Percentiles rank a stretch among this genome's conserved stretches.
Conservation (phyloP, 208 protist genomes). For the Leishmania amazonensis region DNA sequence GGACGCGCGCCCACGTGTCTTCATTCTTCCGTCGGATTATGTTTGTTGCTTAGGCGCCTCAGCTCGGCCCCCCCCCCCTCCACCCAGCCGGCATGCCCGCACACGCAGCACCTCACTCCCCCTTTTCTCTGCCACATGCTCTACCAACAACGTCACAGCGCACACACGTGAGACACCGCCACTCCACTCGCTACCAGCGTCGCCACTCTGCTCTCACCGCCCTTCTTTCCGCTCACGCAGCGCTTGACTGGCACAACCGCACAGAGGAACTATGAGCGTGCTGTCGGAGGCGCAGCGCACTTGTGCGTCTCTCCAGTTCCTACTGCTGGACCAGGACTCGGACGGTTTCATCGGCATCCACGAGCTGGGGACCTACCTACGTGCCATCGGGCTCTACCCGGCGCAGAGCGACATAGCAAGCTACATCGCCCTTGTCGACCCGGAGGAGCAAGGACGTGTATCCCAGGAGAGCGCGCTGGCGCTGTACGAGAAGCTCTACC, state of each 20-base stretch:
- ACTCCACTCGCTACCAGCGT: background rate
- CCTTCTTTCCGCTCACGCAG: background rate
- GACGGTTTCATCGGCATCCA: constrained; percentile 97
- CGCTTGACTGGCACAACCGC: background rate
- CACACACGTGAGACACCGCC: background rate
- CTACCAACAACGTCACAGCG: constrained; percentile 5
- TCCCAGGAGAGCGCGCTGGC: constrained; percentile 87
- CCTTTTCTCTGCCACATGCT: background rate
- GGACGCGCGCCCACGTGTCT: background rate
- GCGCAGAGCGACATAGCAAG: constrained; percentile 95
- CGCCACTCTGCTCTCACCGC: background rate
- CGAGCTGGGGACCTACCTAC: constrained; percentile 99
- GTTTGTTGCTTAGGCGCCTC: background rate
- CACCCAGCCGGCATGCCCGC: background rate
- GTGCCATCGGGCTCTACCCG: constrained; percentile 97
- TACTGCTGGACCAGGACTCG: constrained; percentile 98
- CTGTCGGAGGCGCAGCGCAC: constrained; percentile 97
- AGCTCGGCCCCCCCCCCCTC: background rate
- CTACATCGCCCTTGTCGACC: constrained; percentile 96
- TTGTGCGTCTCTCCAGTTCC: constrained; percentile 99
- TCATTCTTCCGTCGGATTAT: background rate
- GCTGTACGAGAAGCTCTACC: constrained; percentile 73
- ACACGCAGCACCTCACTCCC: background rate
- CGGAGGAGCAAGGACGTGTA: constrained; percentile 94
- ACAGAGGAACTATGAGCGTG: constrained; percentile 21